A percentile compares a stretch with the other conserved stretches of the same genome.
Conservation (phyloP, 371 early-diverging fungal species). For the Mortierella sp. region DNA sequence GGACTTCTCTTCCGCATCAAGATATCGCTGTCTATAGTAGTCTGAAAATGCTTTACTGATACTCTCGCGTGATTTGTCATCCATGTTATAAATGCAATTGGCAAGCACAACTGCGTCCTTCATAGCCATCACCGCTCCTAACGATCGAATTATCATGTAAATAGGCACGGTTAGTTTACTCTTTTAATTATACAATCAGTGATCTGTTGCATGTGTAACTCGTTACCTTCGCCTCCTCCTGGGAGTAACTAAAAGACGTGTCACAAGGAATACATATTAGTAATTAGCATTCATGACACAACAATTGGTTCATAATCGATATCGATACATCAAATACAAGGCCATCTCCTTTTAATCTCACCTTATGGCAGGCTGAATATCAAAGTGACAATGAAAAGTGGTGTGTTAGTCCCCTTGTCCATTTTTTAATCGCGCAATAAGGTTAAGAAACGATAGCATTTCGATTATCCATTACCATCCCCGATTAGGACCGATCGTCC, state of each 20-base stretch:
- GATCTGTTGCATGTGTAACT: too few species aligned
- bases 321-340: neutral
- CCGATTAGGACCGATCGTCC: neutral
- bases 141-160: neutral
- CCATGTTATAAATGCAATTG: neutral
- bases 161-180: neutral
- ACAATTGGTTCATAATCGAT: neutral
- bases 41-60: neutral
- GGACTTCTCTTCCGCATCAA: neutral
- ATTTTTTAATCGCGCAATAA: neutral
- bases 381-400: neutral
- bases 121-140: constrained; percentile 7
- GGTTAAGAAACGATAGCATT: too few species aligned
- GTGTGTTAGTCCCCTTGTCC: neutral
- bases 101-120: neutral
- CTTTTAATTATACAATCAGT: too few species aligned
- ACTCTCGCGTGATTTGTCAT: neutral
- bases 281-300: neutral
- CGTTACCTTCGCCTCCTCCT: constrained; percentile 4
- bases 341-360: neutral
- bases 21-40: neutral
- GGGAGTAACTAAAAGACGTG: constrained; percentile 7
- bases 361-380: constrained; percentile 14
- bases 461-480: neutral
- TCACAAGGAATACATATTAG: neutral